Evolutionary conservation across 2,329 filamentous ascomycete species (phyloP).

Genomic region (Corniculantispora saksenae): DNA sequence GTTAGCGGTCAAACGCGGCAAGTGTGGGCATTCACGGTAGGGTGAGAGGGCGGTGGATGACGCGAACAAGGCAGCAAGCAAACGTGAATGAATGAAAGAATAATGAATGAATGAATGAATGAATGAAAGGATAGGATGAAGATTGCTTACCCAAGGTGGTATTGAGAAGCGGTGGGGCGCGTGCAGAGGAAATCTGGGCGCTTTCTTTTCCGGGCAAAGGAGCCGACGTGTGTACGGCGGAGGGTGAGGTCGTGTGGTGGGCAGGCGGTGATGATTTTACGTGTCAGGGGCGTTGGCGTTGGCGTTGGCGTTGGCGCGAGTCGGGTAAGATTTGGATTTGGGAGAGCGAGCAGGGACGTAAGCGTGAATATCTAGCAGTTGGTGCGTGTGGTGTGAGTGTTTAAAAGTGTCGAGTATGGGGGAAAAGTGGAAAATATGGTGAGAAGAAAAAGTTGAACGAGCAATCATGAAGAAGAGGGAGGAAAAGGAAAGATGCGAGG

Average conservation of each 20-base stretch:
- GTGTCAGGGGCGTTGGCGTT: slow-evolving; percentile 13
- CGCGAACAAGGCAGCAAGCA: slow-evolving; percentile 1
- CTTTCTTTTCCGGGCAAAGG: background rate
- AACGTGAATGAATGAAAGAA: background rate
- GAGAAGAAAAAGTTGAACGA: slow-evolving; percentile 20
- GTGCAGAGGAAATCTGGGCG: slow-evolving; percentile 1
- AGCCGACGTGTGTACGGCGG: no score
- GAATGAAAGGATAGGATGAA: background rate
- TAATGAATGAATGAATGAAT: slow-evolving; percentile 12
- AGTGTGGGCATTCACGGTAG: background rate
- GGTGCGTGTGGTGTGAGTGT: no score
- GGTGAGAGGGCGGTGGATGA: no score
- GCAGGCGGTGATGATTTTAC: background rate
- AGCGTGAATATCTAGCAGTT: no score
- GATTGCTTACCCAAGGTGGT: slow-evolving; percentile 10
- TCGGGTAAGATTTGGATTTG: no score
- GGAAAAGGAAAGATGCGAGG: no score
- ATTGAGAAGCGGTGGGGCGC: slow-evolving; percentile 10
- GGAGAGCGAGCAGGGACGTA: background rate
- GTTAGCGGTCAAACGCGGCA: slow-evolving; percentile 18
- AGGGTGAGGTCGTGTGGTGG: slow-evolving; percentile 1
- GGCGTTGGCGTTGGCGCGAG: no score
- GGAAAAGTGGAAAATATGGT: slow-evolving; percentile 16
- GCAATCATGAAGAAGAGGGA: slow-evolving; percentile 18
- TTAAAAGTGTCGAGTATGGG: slow-evolving; percentile 22